phyloP scores from a whole-genome alignment of 257 asterid genomes.

The Eucommia ulmoides region DNA sequence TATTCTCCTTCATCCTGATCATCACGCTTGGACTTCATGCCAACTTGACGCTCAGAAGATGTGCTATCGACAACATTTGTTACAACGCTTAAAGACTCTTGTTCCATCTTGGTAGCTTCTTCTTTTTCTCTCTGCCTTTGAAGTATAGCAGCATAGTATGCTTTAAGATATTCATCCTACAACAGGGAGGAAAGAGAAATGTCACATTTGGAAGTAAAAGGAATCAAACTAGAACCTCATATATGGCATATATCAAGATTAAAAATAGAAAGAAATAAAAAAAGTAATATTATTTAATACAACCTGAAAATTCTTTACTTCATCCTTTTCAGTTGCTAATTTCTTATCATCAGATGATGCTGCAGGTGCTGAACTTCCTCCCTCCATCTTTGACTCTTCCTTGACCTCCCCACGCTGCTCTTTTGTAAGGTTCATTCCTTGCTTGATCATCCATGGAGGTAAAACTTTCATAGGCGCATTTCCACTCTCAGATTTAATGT shows the following conservation, averaged over 20 bases:
- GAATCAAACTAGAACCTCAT: neutral
- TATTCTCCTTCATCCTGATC: conserved; percentile 41
- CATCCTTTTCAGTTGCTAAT: conserved; percentile 33
- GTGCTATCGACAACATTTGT: conserved; percentile 16
- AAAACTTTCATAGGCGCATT: conserved; percentile 56
- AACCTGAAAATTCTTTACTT: conserved; percentile 56
- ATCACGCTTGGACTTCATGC: conserved; percentile 59
- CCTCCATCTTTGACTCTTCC: conserved; percentile 37
- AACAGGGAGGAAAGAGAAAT: conserved; percentile 3
- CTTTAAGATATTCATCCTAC: conserved; percentile 77
- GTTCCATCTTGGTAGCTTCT: conserved; percentile 35
- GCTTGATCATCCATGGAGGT: conserved; percentile 97
- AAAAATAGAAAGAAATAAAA: neutral
- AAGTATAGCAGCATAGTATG: conserved; percentile 76
- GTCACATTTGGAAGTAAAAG: neutral
- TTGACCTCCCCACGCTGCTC: conserved; percentile 87
- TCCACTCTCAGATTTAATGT: conserved; percentile 35
- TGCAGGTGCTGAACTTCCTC: conserved; percentile 15
- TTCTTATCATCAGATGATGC: conserved; percentile 54
- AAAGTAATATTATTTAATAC: neutral
- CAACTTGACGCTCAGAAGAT: conserved; percentile 63
- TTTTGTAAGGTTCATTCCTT: conserved; percentile 79
- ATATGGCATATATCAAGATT: neutral
- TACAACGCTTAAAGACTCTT: conserved; percentile 18
- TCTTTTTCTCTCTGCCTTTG: conserved; percentile 50